Conservation (phyloP, 306 rosid species). For the Citrullus colocynthis region DNA sequence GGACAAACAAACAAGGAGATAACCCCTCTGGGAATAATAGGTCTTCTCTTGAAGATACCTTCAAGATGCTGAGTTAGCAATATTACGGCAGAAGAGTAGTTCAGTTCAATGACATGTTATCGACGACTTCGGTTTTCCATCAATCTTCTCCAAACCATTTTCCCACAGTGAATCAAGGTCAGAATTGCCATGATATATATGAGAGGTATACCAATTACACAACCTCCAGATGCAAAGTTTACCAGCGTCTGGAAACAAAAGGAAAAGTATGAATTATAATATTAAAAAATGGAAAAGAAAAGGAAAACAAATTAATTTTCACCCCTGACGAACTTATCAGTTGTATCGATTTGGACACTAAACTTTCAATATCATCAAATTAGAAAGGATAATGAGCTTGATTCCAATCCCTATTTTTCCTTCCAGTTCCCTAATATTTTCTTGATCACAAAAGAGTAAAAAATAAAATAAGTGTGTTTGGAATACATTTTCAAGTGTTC, state of each 20-base stretch:
- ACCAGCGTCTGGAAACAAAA: conserved; percentile 52
- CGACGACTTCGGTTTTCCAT: conserved; percentile 36
- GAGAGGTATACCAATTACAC: conserved; percentile 62
- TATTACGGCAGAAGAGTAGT: not conserved
- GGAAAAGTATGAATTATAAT: not conserved
- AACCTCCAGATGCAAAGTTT: conserved; percentile 85
- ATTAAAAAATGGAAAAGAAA: no score
- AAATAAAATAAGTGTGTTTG: no score
- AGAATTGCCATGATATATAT: conserved; percentile 40
- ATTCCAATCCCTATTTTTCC: no score
- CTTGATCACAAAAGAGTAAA: no score
- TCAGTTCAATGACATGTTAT: not conserved
- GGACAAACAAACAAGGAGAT: not conserved
- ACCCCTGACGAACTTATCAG: not conserved
- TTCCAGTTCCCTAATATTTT: no score
- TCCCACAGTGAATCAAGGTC: conserved; percentile 62
- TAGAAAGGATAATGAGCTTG: not conserved
- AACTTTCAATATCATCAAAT: not conserved
- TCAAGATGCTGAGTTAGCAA: conserved; percentile 4
- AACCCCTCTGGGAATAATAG: not conserved
- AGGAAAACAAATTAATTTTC: no score
- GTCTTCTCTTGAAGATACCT: not conserved
- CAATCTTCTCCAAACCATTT: conserved; percentile 79
- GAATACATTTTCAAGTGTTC: no score
- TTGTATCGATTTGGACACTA: not conserved